Evolutionary conservation across 73 alveolate genomes (phyloP), one percentile per base, ranked within the genome.

Genomic region (Stentor roeselii): DNA sequence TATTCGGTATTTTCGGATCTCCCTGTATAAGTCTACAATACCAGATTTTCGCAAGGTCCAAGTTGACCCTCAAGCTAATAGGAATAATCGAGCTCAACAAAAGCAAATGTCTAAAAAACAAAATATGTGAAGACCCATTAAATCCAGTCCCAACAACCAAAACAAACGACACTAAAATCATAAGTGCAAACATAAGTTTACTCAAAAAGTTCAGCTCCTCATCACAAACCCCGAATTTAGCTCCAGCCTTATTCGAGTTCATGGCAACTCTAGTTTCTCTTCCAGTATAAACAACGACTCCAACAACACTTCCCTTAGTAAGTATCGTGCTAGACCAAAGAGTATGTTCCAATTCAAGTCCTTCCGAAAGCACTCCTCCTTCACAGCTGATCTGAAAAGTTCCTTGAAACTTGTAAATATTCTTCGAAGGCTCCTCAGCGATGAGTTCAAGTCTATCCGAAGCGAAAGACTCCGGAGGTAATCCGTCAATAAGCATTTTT

Each of bases 311-410:
- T 36, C 97, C 97, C 31, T 95, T 78, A 3, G 99, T 97, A 1
- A 95, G 89, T 42, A 88, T 95, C n/a, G 99, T 95, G 80, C 95
- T 95, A 2, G 98, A 86, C 99, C 99, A 97, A 14, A 95, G 92
- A 40, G 99, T 94, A 84, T 97, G 94, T 60, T 97, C 99, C 39
- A 97, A 85, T 30, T 94, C 75, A 36, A 97, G 92, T 59, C 97
- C 95, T 86, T 97, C 99, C 75, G 87, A 91, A 41, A 92, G 76
- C 38, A 83, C 89, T 21, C 86, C 92, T 38, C 92, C 91, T 3
- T 78, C 31, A 50, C 21, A 11, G 30, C 59, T 88, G 92, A 75
- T 75, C 85, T 61, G 21, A 75, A 59, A 89, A 39, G 83, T 75
- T 58, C 98, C 98, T 42, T 86, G 86, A 88, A 94, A 94, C 80